Percentiles rank a stretch among this genome's conserved stretches.
phyloP scores from a whole-genome alignment of 2,329 filamentous ascomycete genomes.

The Aspergillus terreus region DNA sequence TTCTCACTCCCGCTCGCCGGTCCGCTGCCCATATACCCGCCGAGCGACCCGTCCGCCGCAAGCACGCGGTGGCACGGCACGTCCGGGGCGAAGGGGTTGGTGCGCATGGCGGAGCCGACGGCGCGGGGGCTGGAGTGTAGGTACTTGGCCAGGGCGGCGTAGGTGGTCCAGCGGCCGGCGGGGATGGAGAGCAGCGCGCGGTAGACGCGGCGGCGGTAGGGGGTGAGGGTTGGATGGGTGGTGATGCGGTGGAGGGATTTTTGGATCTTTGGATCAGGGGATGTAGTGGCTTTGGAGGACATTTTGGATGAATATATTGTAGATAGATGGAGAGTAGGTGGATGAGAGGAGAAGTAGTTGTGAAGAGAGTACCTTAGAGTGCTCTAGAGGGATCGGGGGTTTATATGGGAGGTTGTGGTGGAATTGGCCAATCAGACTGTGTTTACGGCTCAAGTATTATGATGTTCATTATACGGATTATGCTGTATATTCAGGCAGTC shows the following conservation, averaged over 20 bases:
- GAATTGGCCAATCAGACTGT: slow-evolving; percentile 7
- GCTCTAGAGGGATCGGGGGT: not conserved
- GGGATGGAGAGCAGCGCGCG: slow-evolving; percentile 73
- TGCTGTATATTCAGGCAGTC: no score
- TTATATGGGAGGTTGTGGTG: slow-evolving; percentile 1
- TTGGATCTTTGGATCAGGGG: slow-evolving; percentile 7
- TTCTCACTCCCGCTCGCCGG: slow-evolving; percentile 40
- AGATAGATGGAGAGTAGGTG: not conserved
- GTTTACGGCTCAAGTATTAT: not conserved
- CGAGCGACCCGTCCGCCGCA: slow-evolving; percentile 61
- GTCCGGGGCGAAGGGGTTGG: slow-evolving; percentile 76
- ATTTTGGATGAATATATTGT: slow-evolving; percentile 22
- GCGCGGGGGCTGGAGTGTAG: slow-evolving; percentile 70
- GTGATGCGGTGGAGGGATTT: slow-evolving; percentile 40
- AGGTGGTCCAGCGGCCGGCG: slow-evolving; percentile 69
- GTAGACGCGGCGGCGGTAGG: slow-evolving; percentile 59
- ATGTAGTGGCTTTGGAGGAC: not conserved
- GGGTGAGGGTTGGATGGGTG: slow-evolving; percentile 45
- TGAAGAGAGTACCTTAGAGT: no score
- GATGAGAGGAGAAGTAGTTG: no score
- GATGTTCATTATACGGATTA: no score
- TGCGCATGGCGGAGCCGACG: slow-evolving; percentile 70
- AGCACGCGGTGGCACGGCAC: slow-evolving; percentile 81
- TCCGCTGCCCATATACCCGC: slow-evolving; percentile 52
- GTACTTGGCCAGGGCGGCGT: slow-evolving; percentile 66